Evolutionary conservation across 805 yeast genomes (phyloP), one percentile per base, ranked within the genome.

Genomic region (Nakazawaea ambrosiae): DNA sequence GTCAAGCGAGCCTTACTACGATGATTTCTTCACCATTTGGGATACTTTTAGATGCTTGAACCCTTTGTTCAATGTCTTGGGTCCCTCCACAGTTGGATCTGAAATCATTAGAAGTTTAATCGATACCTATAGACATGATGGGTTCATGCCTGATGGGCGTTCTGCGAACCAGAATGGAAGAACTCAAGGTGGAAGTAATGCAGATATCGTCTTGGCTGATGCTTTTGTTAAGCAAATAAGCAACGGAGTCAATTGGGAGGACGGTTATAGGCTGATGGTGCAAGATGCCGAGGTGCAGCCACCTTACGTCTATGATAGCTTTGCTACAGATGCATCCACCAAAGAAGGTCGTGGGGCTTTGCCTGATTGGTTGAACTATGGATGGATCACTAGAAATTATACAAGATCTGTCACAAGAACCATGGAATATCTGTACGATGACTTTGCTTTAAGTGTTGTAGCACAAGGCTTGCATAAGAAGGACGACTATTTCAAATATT

Each of bases 21-120:
- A 60, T 48, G 60, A 62, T 34, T 52, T 62, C 60, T 52, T 54
- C 42, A 51, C 69, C 37, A 48, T 63, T 33, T 53, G 66, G 68
- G 60, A 65, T 48, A 50, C 63, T 15, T 57, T 64, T 54, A 31
- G 70, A 40, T 47, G 57, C 22, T 43, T 59, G 27, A 51, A 59
- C 42, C 61, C 68, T 34, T 41, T 58, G 16, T 42, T 53, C 33
- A 51, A 56, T 33, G 49, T 57, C n/a, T 36, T 59, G 16, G 47
- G 50, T 33, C 57, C 58, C n/a, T 36, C 39, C 6, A 43, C 53
- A 22, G 54, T 53, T 17, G 41, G 54, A 8, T 6, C 34, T 4
- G 65, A 57, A 19, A 45, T 61, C 41, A 42, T 58, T 4, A 44
- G 59, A 27, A 36, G 55, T 2, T 46, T 61, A 20, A 49, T 53